phyloP scores from a whole-genome alignment of 2,329 filamentous ascomycete species.

The Epichloe hybrida region DNA sequence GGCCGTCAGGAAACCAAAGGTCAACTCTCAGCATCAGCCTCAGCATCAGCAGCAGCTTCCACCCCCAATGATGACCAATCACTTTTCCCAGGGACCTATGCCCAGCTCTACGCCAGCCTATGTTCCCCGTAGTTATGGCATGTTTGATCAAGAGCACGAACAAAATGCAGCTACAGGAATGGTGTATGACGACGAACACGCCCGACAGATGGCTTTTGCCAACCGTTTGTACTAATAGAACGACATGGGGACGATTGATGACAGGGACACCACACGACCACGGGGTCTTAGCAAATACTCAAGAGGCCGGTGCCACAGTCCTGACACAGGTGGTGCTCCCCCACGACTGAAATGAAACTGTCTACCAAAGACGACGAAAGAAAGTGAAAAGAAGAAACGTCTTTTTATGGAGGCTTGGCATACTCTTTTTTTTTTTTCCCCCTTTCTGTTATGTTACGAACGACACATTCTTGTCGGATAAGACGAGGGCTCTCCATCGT shows the following conservation, averaged over 20 bases:
- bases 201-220: constrained; percentile 26
- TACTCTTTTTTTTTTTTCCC: background rate
- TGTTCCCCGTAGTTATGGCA: constrained; percentile 24
- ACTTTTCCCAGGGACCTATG: constrained; percentile 12
- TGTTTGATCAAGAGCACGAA: constrained; percentile 33
- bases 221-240: constrained; percentile 29
- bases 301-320: background rate
- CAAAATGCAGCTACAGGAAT: constrained; percentile 16
- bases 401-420: background rate
- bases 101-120: constrained; percentile 18
- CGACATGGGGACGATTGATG: constrained; percentile 6
- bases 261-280: background rate
- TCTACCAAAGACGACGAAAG: background rate
- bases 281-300: background rate
- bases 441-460: background rate
- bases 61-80: constrained; percentile 16
- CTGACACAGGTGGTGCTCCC: background rate
- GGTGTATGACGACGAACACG: constrained; percentile 32
- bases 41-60: constrained; percentile 5
- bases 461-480: background rate
- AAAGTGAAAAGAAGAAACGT: background rate
- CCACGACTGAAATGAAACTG: constrained; percentile 1
- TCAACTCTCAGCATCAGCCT: constrained; percentile 6
- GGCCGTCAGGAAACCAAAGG: constrained; percentile 18
- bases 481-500: background rate